phyloP scores from a whole-genome alignment of 2,329 filamentous ascomycete species.

The Alternaria consortialis region DNA sequence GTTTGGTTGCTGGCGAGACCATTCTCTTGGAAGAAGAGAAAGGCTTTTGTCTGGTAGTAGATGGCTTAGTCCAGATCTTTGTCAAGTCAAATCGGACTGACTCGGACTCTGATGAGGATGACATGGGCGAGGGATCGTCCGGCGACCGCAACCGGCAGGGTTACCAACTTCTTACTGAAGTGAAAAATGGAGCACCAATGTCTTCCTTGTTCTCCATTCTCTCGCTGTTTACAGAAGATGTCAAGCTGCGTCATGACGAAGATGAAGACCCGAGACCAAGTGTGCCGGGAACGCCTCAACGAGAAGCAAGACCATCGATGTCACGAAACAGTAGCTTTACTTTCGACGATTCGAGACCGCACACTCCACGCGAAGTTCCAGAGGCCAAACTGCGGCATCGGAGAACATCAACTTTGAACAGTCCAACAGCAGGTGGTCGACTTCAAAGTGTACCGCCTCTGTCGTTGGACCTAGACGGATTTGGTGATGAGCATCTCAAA shows the following conservation, averaged over 20 bases:
- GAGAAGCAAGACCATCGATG: constrained; percentile 29
- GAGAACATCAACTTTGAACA: constrained; percentile 45
- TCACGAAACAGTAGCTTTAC: constrained; percentile 43
- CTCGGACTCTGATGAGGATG: constrained; percentile 55
- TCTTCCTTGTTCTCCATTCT: constrained; percentile 97
- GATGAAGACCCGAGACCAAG: constrained; percentile 65
- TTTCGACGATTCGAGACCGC: constrained; percentile 43
- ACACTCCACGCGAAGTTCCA: constrained; percentile 38
- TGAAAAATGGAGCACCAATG: constrained; percentile 98
- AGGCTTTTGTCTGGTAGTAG: constrained; percentile 96
- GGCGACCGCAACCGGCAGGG: constrained; percentile 78
- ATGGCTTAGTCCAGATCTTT: constrained; percentile 96
- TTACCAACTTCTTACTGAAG: constrained; percentile 94
- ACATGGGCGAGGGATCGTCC: constrained; percentile 53
- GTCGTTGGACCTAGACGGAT: constrained; percentile 66
- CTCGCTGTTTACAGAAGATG: constrained; percentile 94
- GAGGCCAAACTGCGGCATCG: constrained; percentile 34
- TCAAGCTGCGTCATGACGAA: constrained; percentile 75
- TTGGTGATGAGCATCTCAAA: constrained; percentile 31
- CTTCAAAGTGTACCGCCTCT: constrained; percentile 75
- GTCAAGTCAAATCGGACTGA: constrained; percentile 79
- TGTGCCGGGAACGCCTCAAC: constrained; percentile 38
- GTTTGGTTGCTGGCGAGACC: constrained; percentile 95
- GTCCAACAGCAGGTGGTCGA: constrained; percentile 47
- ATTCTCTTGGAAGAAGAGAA: constrained; percentile 96